phyloP scores from a whole-genome alignment of 306 rosid species.

The Potentilla sterilis region DNA sequence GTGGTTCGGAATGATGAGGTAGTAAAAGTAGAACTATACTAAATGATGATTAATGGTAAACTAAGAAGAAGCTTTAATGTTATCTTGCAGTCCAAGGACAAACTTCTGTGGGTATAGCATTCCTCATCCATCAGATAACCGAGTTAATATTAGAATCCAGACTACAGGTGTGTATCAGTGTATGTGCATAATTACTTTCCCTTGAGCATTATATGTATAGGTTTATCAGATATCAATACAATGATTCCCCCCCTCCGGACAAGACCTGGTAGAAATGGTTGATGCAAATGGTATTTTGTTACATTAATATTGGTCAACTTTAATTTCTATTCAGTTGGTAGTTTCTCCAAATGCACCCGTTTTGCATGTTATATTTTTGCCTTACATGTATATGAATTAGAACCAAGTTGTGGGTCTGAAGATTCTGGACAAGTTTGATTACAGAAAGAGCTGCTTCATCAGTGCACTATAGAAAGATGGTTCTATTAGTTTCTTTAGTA shows the following conservation, averaged over 20 bases:
- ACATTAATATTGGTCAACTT: not conserved
- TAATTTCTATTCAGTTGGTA: not conserved
- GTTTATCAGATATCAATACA: not conserved
- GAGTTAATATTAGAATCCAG: constrained; percentile 75
- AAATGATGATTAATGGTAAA: not conserved
- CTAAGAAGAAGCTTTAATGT: constrained; percentile 6
- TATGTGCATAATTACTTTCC: not conserved
- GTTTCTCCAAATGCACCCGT: not conserved
- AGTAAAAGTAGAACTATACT: not conserved
- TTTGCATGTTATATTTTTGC: too few relatives aligned
- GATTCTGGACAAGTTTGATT: not conserved
- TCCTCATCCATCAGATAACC: constrained; percentile 87
- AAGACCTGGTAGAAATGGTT: too few relatives aligned
- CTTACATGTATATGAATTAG: not conserved
- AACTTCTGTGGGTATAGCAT: constrained; percentile 77
- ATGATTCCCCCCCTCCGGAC: too few relatives aligned
- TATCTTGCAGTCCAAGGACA: constrained; percentile 63
- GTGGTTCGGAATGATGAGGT: not conserved
- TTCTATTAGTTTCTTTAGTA: not conserved
- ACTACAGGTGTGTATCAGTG: constrained; percentile 70
- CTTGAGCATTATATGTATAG: constrained; percentile 2
- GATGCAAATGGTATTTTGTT: too few relatives aligned
- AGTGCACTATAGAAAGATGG: too few relatives aligned
- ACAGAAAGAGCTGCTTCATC: not conserved
- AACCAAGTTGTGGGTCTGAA: not conserved